These are phyloP conservation scores for Cladophialophora carrionii DNA, from an alignment of 2,329 filamentous ascomycete species.

Conservation along the genomic window DNA sequence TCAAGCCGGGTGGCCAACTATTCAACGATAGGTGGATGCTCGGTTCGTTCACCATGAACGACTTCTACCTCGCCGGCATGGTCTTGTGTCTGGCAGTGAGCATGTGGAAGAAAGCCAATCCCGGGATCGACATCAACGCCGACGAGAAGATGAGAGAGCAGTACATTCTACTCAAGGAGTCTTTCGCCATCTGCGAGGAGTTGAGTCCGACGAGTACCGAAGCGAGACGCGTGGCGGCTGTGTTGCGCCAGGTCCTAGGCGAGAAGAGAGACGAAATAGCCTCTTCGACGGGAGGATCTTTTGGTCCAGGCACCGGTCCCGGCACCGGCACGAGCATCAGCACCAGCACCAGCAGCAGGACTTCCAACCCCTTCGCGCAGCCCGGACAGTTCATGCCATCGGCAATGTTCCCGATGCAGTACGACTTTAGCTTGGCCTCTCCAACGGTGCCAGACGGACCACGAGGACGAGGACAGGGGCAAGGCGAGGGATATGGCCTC, in stretches of 20 bases:
- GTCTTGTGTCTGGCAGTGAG: slow-evolving; percentile 57
- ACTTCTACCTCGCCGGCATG: slow-evolving; percentile 65
- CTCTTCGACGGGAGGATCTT: not conserved
- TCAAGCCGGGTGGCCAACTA: slow-evolving; percentile 59
- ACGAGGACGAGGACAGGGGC: not conserved
- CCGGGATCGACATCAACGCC: slow-evolving; percentile 25
- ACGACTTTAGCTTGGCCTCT: slow-evolving; percentile 19
- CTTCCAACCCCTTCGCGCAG: not conserved
- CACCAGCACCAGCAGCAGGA: not conserved
- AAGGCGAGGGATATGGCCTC: not conserved
- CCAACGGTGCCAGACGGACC: slow-evolving; percentile 10
- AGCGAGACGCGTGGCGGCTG: slow-evolving; percentile 35
- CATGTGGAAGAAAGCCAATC: slow-evolving; percentile 31
- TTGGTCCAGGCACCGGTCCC: not conserved
- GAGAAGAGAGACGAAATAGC: not conserved
- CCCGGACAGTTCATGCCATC: slow-evolving; percentile 12
- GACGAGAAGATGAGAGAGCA: slow-evolving; percentile 28
- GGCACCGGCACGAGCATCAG: not conserved
- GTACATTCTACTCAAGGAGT: slow-evolving; percentile 26
- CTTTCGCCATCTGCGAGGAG: slow-evolving; percentile 36
- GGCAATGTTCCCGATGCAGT: slow-evolving; percentile 20
- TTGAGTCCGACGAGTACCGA: slow-evolving; percentile 33
- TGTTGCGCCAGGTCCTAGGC: slow-evolving; percentile 26
- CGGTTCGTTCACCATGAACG: slow-evolving; percentile 61
- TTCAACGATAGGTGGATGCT: slow-evolving; percentile 61